phyloP scores from a whole-genome alignment of 2,329 filamentous ascomycete species.

The Phialophora macrospora region DNA sequence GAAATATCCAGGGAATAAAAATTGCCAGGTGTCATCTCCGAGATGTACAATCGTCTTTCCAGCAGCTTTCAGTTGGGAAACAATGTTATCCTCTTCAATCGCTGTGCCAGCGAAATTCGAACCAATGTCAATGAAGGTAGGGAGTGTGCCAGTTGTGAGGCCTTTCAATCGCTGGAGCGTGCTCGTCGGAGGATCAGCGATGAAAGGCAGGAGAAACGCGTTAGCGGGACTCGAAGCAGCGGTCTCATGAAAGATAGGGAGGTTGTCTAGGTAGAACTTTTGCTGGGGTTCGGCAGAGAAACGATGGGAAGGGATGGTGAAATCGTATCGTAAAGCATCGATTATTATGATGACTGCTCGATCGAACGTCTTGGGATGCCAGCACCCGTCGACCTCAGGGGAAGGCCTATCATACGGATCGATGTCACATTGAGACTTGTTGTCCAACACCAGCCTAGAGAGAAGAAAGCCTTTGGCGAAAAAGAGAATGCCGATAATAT shows the following conservation, averaged over 20 bases:
- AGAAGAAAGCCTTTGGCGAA: constrained; percentile 96
- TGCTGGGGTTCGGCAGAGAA: constrained; percentile 52
- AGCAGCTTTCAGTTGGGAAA: constrained; percentile 66
- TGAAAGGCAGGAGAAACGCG: constrained; percentile 90
- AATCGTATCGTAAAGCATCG: constrained; percentile 95
- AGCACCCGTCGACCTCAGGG: constrained; percentile 72
- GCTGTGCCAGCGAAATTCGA: constrained; percentile 94
- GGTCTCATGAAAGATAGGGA: constrained; percentile 85
- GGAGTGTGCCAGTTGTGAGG: constrained; percentile 89
- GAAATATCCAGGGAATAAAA: constrained; percentile 92
- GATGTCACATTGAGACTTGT: constrained; percentile 71
- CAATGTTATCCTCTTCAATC: constrained; percentile 87
- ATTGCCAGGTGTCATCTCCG: constrained; percentile 97
- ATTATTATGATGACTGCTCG: constrained; percentile 89
- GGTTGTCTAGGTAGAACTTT: constrained; percentile 80
- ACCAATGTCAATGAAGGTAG: constrained; percentile 90
- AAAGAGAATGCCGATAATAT: constrained; percentile 80
- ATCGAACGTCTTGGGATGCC: constrained; percentile 92
- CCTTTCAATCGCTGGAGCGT: constrained; percentile 93
- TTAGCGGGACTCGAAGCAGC: constrained; percentile 74
- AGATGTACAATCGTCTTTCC: constrained; percentile 85
- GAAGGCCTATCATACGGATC: constrained; percentile 61
- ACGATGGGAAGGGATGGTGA: constrained; percentile 75
- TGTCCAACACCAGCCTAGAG: constrained; percentile 78
- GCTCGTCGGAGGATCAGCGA: constrained; percentile 93